Evolutionary conservation across 1,139 yeast species (phyloP), one percentile per base, ranked within the genome.

Genomic region (Geotrichum aggregatum): DNA sequence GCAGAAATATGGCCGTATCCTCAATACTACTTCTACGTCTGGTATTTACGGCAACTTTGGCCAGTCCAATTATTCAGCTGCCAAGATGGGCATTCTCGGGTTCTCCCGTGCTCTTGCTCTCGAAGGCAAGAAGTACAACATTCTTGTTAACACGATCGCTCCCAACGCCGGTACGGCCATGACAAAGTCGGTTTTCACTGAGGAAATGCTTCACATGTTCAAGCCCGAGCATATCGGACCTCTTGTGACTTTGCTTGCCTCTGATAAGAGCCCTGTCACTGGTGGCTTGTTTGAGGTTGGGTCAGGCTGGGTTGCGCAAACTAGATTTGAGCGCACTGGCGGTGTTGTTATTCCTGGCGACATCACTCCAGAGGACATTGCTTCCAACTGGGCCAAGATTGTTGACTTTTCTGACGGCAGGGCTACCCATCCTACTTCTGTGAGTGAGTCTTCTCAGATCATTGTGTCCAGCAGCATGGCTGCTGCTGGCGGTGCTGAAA

Each of bases 141-240:
- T 92, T 63, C 76, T 77, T 66, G 92, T 83, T 56, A 87, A 91
- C 68, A 78, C 82, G 47, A 84, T 89, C 69, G 98, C 98, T 45
- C 98, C 98, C 55, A 96, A 91, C 68, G 98, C 98, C 43, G 97
- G 91, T 67, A 91, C 98, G 49, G 92, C 95, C 58, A 92, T 92
- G 98, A 92, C 98, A 33, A 79, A 81, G 66, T 84, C 95, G 8
- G 80, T 92, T 51, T 87, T 91, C 74, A 78, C 82, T 52, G 85
- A 84, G 56, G 98, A 91, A 70, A 72, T 79, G 74, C 75, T 77
- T 59, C 87, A 87, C 71, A 81, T 84, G 65, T 88, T 84, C 73
- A 89, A 87, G 64, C 92, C 98, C 16, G 82, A 84, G 56, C 88
- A 82, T 67, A 96, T 92, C 54, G 95, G 98, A 4, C 98, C 98